These are phyloP conservation scores for Peronospora belbahrii DNA, from an alignment of 352 stramenopile genomes.

Conservation along the genomic window DNA sequence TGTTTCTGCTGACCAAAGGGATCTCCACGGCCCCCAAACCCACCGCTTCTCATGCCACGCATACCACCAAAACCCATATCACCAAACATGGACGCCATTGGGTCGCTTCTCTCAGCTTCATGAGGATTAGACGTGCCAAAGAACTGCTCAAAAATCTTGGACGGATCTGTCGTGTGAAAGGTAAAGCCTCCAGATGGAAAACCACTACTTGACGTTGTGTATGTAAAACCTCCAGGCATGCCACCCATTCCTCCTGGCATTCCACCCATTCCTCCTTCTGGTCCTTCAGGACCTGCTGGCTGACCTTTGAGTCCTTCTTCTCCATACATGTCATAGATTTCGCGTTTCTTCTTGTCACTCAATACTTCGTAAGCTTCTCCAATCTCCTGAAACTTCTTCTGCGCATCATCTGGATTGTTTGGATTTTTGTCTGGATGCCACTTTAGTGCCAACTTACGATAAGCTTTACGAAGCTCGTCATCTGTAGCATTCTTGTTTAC, in stretches of 20 bases:
- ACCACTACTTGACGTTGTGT: conserved; percentile 29
- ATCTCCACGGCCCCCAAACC: conserved; percentile 29
- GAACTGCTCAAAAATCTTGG: conserved; percentile 89
- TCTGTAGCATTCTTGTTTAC: conserved; percentile 59
- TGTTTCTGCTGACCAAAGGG: conserved; percentile 32
- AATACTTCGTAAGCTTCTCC: conserved; percentile 90
- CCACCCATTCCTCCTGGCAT: conserved; percentile 53
- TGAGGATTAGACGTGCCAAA: conserved; percentile 81
- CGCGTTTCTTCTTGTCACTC: conserved; percentile 88
- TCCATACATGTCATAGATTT: conserved; percentile 90
- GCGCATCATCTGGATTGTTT: conserved; percentile 71
- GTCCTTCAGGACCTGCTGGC: conserved; percentile 20
- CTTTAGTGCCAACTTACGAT: conserved; percentile 87
- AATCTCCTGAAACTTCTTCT: conserved; percentile 91
- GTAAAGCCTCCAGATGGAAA: conserved; percentile 61
- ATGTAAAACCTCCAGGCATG: conserved; percentile 45
- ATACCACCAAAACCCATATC: conserved; percentile 49
- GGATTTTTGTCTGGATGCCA: conserved; percentile 92
- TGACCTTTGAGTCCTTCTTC: conserved; percentile 85
- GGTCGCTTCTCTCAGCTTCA: conserved; percentile 62
- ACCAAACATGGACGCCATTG: conserved; percentile 66
- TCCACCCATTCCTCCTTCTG: conserved; percentile 33
- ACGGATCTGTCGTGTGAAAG: conserved; percentile 76
- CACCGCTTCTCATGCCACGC: conserved; percentile 29
- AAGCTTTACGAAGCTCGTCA: conserved; percentile 80